Evolutionary conservation across 805 yeast genomes (phyloP), one percentile per base, ranked within the genome.

Genomic region (Candida montana): DNA sequence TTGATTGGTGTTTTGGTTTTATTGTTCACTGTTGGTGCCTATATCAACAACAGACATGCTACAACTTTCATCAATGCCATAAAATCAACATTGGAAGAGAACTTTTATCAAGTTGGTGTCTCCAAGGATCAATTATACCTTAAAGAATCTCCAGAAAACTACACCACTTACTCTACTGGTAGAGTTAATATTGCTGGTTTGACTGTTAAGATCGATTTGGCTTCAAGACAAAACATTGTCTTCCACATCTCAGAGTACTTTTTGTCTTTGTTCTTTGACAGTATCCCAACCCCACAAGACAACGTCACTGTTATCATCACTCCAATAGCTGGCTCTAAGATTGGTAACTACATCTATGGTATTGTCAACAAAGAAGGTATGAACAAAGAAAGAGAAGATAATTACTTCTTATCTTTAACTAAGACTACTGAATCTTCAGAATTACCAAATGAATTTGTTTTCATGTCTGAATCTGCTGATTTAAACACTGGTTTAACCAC

Each of bases 401-500:
- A 84, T 66, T 93, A 88, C 67, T 91, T 69, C 64, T 69, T 91
- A 57, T 83, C 95, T 2, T 72, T 90, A 57, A 86, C 98, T 50
- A 85, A 78, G 52, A 86, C 96, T 32, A 54, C 82, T 32, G 95
- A 88, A 59, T 78, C 83, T 20, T 60, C 72, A 21, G 72, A 75
- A 50, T 69, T 91, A 53, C 95, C 96, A 28, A 53, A 65, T 34
- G 78, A 83, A 49, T 85, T 74, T 57, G 95, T 87, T 21, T 87
- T 77, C 66, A 90, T 93, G 98, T 71, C 84, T 53, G 99, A 93
- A 70, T 78, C 78, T 43, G 72, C 80, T 47, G 98, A 91, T 61
- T 71, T 86, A 67, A 88, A 82, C 50, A 87, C 79, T 5, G 67
- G 76, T 44, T 65, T 85, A 39, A 71, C 74, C 50, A 72, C 79